A percentile compares a stretch with the other conserved stretches of the same genome.
phyloP scores from a whole-genome alignment of 2,329 filamentous ascomycete genomes.

The Juglanconis juglandina region DNA sequence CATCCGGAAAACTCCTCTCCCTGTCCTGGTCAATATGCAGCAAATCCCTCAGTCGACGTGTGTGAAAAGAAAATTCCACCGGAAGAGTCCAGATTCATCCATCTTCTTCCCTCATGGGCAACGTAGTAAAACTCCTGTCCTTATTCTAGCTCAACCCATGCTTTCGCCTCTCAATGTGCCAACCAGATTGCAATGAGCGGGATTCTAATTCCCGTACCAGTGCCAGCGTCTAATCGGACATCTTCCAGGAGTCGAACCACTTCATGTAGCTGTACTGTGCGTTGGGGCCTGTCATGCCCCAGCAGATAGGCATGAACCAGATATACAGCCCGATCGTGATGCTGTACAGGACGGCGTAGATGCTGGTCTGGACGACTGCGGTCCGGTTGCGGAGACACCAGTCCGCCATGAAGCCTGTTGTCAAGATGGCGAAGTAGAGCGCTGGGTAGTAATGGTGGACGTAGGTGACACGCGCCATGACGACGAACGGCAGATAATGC shows the following conservation, averaged over 20 bases:
- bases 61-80: not conserved
- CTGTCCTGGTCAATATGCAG: conserved; percentile 5
- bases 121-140: not conserved
- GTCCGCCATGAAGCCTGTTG: conserved; percentile 82
- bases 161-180: not conserved
- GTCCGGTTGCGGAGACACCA: conserved; percentile 71
- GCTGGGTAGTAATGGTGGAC: conserved; percentile 99
- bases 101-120: no score
- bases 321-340: conserved; percentile 78
- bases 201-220: no score
- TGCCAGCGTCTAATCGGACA: conserved; percentile 56
- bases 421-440: conserved; percentile 92
- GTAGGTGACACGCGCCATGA: conserved; percentile 98
- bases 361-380: conserved; percentile 58
- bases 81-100: not conserved
- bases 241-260: conserved; percentile 87
- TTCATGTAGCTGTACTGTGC: conserved; percentile 86
- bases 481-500: conserved; percentile 91
- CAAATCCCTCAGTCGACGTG: not conserved
- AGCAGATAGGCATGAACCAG: conserved; percentile 89
- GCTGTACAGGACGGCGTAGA: conserved; percentile 74
- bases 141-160: not conserved
- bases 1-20: conserved; percentile 5
- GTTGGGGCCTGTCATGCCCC: conserved; percentile 87
- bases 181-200: no score